Conservation (phyloP, 2,329 filamentous ascomycete species). For the Aureobasidium sp. region DNA sequence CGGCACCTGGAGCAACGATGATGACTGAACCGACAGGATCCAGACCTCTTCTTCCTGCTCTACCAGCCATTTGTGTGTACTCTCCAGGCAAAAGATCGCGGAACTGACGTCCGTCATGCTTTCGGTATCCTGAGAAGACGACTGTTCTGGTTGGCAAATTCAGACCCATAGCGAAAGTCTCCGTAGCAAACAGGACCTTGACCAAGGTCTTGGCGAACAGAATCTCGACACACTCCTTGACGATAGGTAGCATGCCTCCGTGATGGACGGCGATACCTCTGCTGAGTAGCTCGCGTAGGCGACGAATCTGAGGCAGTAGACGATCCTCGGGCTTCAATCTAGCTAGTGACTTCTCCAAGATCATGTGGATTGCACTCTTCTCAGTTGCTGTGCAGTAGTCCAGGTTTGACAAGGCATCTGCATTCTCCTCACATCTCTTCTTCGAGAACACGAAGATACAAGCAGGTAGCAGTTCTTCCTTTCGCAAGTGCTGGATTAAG, state of each 20-base stretch:
- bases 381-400: slow-evolving; percentile 95
- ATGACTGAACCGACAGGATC: slow-evolving; percentile 96
- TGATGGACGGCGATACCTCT: slow-evolving; percentile 97
- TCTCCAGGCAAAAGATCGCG: slow-evolving; percentile 93
- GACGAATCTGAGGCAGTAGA: slow-evolving; percentile 89
- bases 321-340: slow-evolving; percentile 92
- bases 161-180: slow-evolving; percentile 98
- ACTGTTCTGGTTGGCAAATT: slow-evolving; percentile 97
- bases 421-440: slow-evolving; percentile 97
- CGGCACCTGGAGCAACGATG: slow-evolving; percentile 82
- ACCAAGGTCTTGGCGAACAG: slow-evolving; percentile 95
- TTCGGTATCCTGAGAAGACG: slow-evolving; percentile 96
- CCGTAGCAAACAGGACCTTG: slow-evolving; percentile 97
- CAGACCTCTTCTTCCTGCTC: slow-evolving; percentile 91
- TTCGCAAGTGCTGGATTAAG: slow-evolving; percentile 90
- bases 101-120: slow-evolving; percentile 94
- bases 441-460: slow-evolving; percentile 99
- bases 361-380: slow-evolving; percentile 98
- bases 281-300: slow-evolving; percentile 84
- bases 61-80: slow-evolving; percentile 98
- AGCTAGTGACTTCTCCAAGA: slow-evolving; percentile 94
- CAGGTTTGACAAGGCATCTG: slow-evolving; percentile 92
- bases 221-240: slow-evolving; percentile 98
- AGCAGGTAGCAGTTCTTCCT: slow-evolving; percentile 86
- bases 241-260: slow-evolving; percentile 92